Conservation (phyloP, 805 yeast genomes). For the Suhomyces sp. region DNA sequence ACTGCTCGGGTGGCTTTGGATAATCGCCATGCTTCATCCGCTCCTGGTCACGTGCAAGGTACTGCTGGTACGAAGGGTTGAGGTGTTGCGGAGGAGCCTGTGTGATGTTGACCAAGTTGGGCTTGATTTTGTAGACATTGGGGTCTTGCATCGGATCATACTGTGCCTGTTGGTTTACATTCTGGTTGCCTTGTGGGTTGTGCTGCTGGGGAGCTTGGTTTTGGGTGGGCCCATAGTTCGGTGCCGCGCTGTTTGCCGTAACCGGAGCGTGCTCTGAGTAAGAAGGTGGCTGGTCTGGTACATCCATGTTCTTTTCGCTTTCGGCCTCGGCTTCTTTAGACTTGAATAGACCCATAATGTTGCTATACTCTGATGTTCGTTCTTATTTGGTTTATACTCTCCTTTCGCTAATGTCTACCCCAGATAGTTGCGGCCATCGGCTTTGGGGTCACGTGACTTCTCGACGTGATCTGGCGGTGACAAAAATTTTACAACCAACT, state of each 20-base stretch:
- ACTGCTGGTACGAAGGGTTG: conserved; percentile 38
- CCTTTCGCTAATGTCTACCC: background rate
- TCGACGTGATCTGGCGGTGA: background rate
- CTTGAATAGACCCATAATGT: background rate
- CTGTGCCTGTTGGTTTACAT: background rate
- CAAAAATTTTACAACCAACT: background rate
- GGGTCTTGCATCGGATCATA: conserved; percentile 13
- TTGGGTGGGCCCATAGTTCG: background rate
- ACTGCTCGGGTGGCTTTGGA: conserved; percentile 26
- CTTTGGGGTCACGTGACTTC: background rate
- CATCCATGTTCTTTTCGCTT: background rate
- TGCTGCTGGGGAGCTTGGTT: background rate
- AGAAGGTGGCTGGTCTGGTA: conserved; percentile 4
- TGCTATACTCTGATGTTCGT: background rate
- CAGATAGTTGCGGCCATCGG: background rate
- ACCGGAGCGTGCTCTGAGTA: conserved; percentile 1
- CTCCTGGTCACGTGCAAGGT: conserved; percentile 28
- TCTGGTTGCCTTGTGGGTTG: background rate
- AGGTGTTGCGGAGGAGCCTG: conserved; percentile 35
- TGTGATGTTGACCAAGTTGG: conserved; percentile 35
- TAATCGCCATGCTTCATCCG: conserved; percentile 30
- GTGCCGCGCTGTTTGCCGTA: background rate
- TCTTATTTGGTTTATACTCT: background rate
- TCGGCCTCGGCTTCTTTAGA: background rate
- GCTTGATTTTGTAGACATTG: conserved; percentile 28